These are phyloP conservation scores for Dryadomyces quercivorus DNA, from an alignment of 2,329 filamentous ascomycete genomes.

Conservation along the genomic window DNA sequence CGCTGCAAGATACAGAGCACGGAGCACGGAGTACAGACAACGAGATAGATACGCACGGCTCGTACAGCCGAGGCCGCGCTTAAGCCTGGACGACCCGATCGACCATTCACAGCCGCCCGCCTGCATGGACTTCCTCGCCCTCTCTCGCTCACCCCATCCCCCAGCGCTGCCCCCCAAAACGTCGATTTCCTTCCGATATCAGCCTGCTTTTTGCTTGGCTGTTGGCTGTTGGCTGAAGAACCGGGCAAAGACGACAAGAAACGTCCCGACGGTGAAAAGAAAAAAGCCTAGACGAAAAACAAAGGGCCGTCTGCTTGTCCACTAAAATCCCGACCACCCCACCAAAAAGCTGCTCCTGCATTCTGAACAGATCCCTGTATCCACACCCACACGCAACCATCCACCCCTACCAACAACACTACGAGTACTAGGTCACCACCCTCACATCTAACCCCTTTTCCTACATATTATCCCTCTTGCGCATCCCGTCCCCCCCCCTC, in stretches of 20 bases:
- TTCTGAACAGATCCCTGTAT: background rate
- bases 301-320: background rate
- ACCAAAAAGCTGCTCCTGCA: background rate
- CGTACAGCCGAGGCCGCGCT: no score
- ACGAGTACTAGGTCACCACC: background rate
- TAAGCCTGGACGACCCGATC: no score
- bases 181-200: no score
- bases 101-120: no score
- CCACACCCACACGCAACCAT: background rate
- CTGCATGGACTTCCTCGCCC: no score
- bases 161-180: no score
- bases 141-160: no score
- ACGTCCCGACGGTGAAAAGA: background rate
- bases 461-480: background rate
- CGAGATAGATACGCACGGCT: no score
- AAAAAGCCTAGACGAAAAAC: background rate
- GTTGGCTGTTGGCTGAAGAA: no score
- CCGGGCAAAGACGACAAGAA: background rate
- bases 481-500: constrained; percentile 1
- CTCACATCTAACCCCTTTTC: background rate
- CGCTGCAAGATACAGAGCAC: no score
- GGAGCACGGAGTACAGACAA: no score
- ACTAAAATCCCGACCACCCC: background rate
- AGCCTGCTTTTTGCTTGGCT: no score
- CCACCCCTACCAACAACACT: background rate